Evolutionary conservation across 2,329 filamentous ascomycete genomes (phyloP), one percentile per base, ranked within the genome.

Genomic region (Colletotrichum musae): DNA sequence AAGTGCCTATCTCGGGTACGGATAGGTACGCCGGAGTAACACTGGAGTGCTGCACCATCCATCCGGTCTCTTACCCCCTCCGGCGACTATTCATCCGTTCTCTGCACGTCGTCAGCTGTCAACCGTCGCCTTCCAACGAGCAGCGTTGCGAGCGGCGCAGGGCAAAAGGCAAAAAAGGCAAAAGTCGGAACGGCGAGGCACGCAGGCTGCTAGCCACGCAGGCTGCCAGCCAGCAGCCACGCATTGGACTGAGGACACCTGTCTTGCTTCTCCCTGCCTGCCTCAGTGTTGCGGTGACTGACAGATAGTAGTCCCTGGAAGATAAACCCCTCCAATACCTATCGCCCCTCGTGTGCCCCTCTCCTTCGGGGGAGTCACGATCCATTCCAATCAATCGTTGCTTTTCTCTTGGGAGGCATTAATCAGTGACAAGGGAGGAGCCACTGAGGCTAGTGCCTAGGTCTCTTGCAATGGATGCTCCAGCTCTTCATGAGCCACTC

Each of bases 371-470:
- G 58, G 24, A 52, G 65, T 59, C 65, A 56, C 26, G 54, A 58
- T 64, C 60, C 66, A 69, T 69, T 69, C 54, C 48, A 64, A 65
- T 69, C 56, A 59, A 47, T 50, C 28, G 21, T 65, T 56, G 47
- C 61, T 68, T 64, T 52, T 57, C 54, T 4, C n/a, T 57, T 15
- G 21, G 41, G 16, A n/a, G 13, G 13, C 41, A 43, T 43, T n/a
- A n/a, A n/a, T 43, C 41, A 15, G 36, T 36, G 62, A 60, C 47
- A 64, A 24, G 52, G 62, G 60, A 57, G 41, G 67, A 67, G 67
- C 67, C 67, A 70, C 67, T 57, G 56, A 21, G 67, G 62, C 62
- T 70, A 70, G 41, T 43, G 41, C 16, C 41, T 36, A 24, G 21
- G 21, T 24, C 32, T 10, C 32, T 24, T 24, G 21, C 21, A 4